A percentile compares a stretch with the other conserved stretches of the same genome.
Evolutionary conservation across 116 monocot species (phyloP).

Genomic region (Papilionanthe hybrid): DNA sequence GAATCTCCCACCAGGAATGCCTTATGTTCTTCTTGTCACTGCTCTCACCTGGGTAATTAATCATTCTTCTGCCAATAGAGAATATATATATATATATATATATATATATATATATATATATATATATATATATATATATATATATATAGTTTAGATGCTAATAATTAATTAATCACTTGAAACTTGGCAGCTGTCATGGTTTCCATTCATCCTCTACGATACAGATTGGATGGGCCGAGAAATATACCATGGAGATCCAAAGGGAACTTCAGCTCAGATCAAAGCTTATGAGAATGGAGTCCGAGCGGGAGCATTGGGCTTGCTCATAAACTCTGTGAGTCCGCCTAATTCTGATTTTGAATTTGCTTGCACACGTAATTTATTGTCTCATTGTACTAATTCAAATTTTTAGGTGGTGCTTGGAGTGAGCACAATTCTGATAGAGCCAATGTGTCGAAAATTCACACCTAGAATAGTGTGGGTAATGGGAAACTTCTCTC

Average conservation of each 20-base stretch:
- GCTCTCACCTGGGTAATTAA: constrained; percentile 55
- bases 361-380: background rate
- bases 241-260: constrained; percentile 50
- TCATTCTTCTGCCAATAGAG: background rate
- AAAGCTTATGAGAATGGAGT: constrained; percentile 56
- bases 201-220: constrained; percentile 60
- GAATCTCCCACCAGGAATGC: constrained; percentile 58
- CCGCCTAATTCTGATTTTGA: background rate
- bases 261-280: constrained; percentile 28
- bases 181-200: constrained; percentile 45
- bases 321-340: constrained; percentile 88
- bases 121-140: no score
- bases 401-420: constrained; percentile 52
- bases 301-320: constrained; percentile 79
- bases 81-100: no score
- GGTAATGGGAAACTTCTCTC: constrained; percentile 59
- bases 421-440: constrained; percentile 50
- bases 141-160: no score
- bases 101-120: no score
- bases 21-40: constrained; percentile 46
- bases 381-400: background rate
- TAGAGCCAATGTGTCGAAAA: constrained; percentile 69
- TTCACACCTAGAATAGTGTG: constrained; percentile 53
- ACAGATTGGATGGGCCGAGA: constrained; percentile 83
- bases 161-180: no score